phyloP scores from a whole-genome alignment of 768 basidiomycete genomes.

The Naganishia antarctica region DNA sequence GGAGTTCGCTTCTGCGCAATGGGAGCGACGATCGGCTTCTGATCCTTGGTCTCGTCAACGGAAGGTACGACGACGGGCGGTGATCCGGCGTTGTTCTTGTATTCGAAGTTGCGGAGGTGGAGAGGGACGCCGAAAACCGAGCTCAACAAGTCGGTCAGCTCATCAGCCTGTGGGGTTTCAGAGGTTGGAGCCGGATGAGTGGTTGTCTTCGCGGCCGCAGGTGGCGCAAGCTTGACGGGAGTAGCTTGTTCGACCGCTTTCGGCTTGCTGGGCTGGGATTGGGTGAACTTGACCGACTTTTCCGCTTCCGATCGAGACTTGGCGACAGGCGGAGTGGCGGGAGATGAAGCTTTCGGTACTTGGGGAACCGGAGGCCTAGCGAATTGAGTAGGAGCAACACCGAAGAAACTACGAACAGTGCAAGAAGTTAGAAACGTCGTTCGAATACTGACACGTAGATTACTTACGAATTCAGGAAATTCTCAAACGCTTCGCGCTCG shows the following conservation, averaged over 20 bases:
- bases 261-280: background rate
- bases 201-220: background rate
- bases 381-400: background rate
- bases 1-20: background rate
- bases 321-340: background rate
- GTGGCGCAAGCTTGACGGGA: background rate
- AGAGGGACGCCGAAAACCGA: conserved; percentile 6
- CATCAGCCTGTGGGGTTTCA: background rate
- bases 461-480: conserved; percentile 5
- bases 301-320: background rate
- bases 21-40: background rate
- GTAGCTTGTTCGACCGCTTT: background rate
- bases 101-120: background rate
- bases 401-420: conserved; percentile 9
- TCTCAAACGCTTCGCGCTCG: conserved; percentile 8
- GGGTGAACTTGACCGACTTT: background rate
- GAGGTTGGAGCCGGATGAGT: background rate
- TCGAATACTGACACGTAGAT: too few species aligned
- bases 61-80: background rate
- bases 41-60: too few species aligned
- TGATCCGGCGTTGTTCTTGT: background rate
- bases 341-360: background rate
- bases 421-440: too few species aligned
- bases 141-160: conserved; percentile 12
- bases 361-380: background rate